Base-by-base conservation (phyloP, 352 stramenopile species). In the Pythium apleroticum region DNA sequence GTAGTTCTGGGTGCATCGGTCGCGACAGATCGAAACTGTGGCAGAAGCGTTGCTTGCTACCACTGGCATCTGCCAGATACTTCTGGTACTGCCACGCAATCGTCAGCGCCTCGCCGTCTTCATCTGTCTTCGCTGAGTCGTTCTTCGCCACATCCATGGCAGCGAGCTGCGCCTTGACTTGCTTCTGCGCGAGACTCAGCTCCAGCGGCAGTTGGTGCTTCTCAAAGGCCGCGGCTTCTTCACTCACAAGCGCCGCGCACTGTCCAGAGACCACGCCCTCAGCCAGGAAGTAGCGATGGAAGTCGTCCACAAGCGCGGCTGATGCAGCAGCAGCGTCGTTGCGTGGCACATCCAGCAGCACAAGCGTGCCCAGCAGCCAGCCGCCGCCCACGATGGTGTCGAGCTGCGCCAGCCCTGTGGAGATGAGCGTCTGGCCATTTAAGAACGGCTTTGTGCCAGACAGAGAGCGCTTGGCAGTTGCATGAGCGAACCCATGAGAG, bases 1-100 rank as follows among this genome's bases (percentile, higher is more conserved):
- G 54, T 65, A 89, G 65, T 57, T 84, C 83, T 0, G 50, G 43
- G 20, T 86, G 76, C 54, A 92, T 92, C 22, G 58, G 39, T 48
- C 72, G 78, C 41, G 84, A 88, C 22, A 92, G 68, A 65, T 92
- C 84, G 41, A 83, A 92, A 60, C 80, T 89, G 58, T 92, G 81
- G 65, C 84, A 92, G 61, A 92, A 90, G 10, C 80, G 73, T 60
- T 67, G 64, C 54, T 31, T 66, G 31, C 35, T 64, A 19, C 15
- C 41, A 4, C 17, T 14, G 27, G 50, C 55, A 14, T 57, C 35
- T 27, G 54, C 45, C 12, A 72, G 50, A 59, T 90, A 90, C 57
- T 92, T 92, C 52, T 76, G 68, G 57, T 92, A 92, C 65, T 92
- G 84, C 84, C 84, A 92, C 17, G 84, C 84, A 53, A 92, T 92